Evolutionary conservation across 2,329 filamentous ascomycete species (phyloP).

Genomic region (Talaromyces albobiverticillius): DNA sequence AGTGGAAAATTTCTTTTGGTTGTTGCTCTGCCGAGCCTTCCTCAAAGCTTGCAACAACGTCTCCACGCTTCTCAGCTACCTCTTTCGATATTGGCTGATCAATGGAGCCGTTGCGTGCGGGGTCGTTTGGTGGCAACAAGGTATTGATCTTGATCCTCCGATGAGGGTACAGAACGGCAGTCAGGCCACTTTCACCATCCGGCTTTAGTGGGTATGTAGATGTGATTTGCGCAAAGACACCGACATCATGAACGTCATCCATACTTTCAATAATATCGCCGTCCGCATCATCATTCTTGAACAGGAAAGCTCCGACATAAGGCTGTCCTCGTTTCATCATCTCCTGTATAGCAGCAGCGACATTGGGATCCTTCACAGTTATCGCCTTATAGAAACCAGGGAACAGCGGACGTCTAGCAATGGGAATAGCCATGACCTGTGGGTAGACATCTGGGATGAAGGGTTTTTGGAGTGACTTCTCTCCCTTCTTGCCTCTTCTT

Average conservation of each 20-base stretch:
- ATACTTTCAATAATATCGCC: slow-evolving; percentile 88
- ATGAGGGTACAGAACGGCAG: slow-evolving; percentile 93
- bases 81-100: slow-evolving; percentile 30
- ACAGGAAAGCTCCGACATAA: slow-evolving; percentile 93
- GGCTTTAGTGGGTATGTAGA: slow-evolving; percentile 78
- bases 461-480: slow-evolving; percentile 79
- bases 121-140: slow-evolving; percentile 65
- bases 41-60: slow-evolving; percentile 96
- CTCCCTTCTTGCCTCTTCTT: slow-evolving; percentile 68
- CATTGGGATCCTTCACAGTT: slow-evolving; percentile 89
- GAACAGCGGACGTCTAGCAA: slow-evolving; percentile 88
- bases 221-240: slow-evolving; percentile 96
- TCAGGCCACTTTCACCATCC: slow-evolving; percentile 72
- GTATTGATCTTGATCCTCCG: slow-evolving; percentile 87
- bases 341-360: slow-evolving; percentile 87
- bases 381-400: slow-evolving; percentile 99
- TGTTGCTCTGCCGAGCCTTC: slow-evolving; percentile 66
- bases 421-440: slow-evolving; percentile 95
- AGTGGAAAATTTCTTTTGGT: slow-evolving; percentile 49
- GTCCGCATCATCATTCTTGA: slow-evolving; percentile 94
- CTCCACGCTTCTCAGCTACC: slow-evolving; percentile 71
- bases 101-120: slow-evolving; percentile 27
- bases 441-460: slow-evolving; percentile 93
- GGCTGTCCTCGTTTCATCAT: slow-evolving; percentile 96
- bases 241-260: slow-evolving; percentile 91